Evolutionary conservation across 2,329 filamentous ascomycete genomes (phyloP).

Genomic region (Monosporascus cannonballus): DNA sequence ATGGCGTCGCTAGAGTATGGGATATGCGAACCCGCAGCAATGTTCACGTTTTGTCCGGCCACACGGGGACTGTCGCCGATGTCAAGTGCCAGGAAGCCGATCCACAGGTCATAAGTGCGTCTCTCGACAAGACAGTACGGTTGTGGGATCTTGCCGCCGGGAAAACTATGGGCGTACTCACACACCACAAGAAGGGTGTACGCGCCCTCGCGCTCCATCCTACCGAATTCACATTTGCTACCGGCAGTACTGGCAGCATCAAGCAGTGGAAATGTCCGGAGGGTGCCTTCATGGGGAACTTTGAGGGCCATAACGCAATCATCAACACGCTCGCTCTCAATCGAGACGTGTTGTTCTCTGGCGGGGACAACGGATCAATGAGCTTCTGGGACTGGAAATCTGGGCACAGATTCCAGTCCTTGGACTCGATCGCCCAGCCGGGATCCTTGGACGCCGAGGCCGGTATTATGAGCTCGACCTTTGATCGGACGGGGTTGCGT

Average conservation of each 20-base stretch:
- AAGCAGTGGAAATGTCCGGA: conserved; percentile 99
- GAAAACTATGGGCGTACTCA: conserved; percentile 92
- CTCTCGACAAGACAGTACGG: conserved; percentile 83
- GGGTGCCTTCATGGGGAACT: conserved; percentile 98
- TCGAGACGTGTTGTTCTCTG: conserved; percentile 89
- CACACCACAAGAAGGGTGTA: conserved; percentile 98
- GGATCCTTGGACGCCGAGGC: conserved; percentile 91
- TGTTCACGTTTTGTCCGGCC: conserved; percentile 85
- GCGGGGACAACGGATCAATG: conserved; percentile 92
- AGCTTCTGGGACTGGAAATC: conserved; percentile 99
- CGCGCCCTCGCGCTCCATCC: conserved; percentile 80
- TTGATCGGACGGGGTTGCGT: conserved; percentile 81
- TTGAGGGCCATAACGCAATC: conserved; percentile 92
- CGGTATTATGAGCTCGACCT: conserved; percentile 90
- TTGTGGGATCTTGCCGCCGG: conserved; percentile 95
- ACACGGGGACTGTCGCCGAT: conserved; percentile 84
- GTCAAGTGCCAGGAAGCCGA: conserved; percentile 93
- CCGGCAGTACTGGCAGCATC: conserved; percentile 84
- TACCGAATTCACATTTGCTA: conserved; percentile 92
- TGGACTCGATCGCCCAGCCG: conserved; percentile 89
- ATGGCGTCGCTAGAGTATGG: conserved; percentile 94
- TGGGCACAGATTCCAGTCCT: conserved; percentile 81
- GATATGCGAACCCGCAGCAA: conserved; percentile 97
- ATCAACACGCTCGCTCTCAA: conserved; percentile 94
- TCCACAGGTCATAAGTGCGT: conserved; percentile 90